Conservation (phyloP, 176 grass and related monocot genomes). For the Tillandsia fasciculata region DNA sequence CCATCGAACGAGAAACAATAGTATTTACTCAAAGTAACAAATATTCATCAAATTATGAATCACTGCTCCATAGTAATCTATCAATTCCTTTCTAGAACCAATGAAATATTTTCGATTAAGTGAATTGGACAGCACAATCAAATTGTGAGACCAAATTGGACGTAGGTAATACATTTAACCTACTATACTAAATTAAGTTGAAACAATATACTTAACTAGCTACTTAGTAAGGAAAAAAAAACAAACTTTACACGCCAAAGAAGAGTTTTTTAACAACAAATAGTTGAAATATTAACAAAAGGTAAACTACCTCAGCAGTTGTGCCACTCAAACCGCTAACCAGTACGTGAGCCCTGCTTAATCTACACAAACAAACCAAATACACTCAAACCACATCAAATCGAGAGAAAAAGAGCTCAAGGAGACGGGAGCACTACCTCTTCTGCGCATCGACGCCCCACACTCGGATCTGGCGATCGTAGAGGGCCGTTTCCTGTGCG, state of each 20-base stretch:
- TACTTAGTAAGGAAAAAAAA: too few relatives aligned
- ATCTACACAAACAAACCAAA: slow-evolving; percentile 31
- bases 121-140: too few relatives aligned
- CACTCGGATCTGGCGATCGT: slow-evolving; percentile 95
- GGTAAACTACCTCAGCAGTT: slow-evolving; percentile 46
- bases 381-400: neutral
- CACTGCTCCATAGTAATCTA: too few relatives aligned
- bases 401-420: neutral
- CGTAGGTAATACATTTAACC: too few relatives aligned
- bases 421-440: slow-evolving; percentile 35
- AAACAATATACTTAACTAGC: too few relatives aligned
- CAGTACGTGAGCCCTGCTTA: slow-evolving; percentile 84
- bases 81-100: too few relatives aligned
- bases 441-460: slow-evolving; percentile 99
- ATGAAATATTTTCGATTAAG: too few relatives aligned
- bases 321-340: slow-evolving; percentile 70
- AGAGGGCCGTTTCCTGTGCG: slow-evolving; percentile 86
- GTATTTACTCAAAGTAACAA: too few relatives aligned
- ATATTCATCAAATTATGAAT: too few relatives aligned
- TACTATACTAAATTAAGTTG: too few relatives aligned
- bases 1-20: too few relatives aligned
- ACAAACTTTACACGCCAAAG: neutral
- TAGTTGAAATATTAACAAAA: neutral
- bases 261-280: neutral
- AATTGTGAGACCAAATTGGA: too few relatives aligned